Base-by-base conservation (phyloP, 768 basidiomycete species). In the Naganishia randhawae region DNA sequence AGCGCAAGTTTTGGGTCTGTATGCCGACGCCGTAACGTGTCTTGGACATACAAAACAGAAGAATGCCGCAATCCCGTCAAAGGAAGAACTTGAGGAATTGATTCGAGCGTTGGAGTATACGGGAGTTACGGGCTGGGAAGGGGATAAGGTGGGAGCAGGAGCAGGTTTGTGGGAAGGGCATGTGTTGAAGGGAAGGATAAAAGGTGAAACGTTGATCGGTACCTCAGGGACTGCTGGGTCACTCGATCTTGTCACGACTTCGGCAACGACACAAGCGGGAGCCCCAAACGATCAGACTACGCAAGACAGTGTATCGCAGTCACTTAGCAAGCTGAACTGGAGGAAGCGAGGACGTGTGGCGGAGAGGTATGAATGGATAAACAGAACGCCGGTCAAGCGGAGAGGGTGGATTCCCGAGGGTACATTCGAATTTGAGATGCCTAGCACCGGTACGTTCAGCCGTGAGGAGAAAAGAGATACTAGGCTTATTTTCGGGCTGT, bases 381-480 rank as follows among this genome's bases (percentile, higher is more conserved):
- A 67, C 25, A 48, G 72, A 17, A 71, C 71, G 55, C 51, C 70
- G 2, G 55, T 75, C 10, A 66, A 71, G 16, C 63, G 77, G 35
- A 72, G 71, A 22, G 77, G 77, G 25, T 78, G 75, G 76, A 69
- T 69, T 3, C 77, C 77, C 16, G 77, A 78, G 51, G 77, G 76
- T 4, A 76, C 73, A 33, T 78, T 78, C 63, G 77, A 78, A 41
- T 75, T 75, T 62, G 77, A 78, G 53, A 35, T 67, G 65, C 52
- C 57, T 33, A 71, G 68, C 57, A 41, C 37, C 17, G 57, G 57
- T 61, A 41, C 10, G 57, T 61, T 27, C n/a, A 22, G 22, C 63
- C 57, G 75, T 74, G 64, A 66, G 73, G 70, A 29, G 31, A 54
- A 16, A 25, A 54, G 7, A 31, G 52, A 31, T 17, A 17, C 17